Evolutionary conservation across 1,284 basidiomycete species (phyloP).

Genomic region (Neonothopanus nambi): DNA sequence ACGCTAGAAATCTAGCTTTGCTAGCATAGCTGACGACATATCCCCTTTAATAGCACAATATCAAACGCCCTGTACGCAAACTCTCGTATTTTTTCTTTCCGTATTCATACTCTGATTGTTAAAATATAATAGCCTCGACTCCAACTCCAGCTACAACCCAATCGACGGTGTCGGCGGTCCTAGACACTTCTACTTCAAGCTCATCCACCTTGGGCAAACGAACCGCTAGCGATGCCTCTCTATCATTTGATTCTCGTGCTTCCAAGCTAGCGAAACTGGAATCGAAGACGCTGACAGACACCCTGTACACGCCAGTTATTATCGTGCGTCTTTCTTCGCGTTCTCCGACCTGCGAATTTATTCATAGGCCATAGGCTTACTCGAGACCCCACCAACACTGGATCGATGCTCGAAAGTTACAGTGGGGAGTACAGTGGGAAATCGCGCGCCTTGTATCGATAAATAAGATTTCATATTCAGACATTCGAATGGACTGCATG

Average conservation of each 20-base stretch:
- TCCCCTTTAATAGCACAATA: no score
- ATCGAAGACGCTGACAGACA: background rate
- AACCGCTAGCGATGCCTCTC: background rate
- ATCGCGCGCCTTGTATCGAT: constrained; percentile 36
- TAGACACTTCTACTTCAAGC: background rate
- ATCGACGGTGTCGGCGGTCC: no score
- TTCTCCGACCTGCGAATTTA: background rate
- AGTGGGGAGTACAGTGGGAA: constrained; percentile 42
- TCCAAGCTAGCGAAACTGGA: background rate
- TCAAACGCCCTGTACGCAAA: no score
- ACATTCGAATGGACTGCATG: constrained; percentile 26
- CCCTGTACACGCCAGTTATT: background rate
- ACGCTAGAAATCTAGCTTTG: no score
- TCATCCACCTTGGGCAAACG: constrained; percentile 5
- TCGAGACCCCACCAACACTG: constrained; percentile 22
- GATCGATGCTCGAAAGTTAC: constrained; percentile 29
- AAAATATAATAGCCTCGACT: no score
- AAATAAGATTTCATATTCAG: constrained; percentile 24
- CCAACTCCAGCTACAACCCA: no score
- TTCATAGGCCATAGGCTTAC: constrained; percentile 1
- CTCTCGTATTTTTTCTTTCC: no score
- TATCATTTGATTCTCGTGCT: background rate
- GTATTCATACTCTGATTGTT: no score
- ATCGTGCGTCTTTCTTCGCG: background rate
- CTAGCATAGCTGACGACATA: no score